Percentiles rank a stretch among this genome's conserved stretches.
phyloP scores from a whole-genome alignment of 768 basidiomycete species.

The Gymnopilus junonius region DNA sequence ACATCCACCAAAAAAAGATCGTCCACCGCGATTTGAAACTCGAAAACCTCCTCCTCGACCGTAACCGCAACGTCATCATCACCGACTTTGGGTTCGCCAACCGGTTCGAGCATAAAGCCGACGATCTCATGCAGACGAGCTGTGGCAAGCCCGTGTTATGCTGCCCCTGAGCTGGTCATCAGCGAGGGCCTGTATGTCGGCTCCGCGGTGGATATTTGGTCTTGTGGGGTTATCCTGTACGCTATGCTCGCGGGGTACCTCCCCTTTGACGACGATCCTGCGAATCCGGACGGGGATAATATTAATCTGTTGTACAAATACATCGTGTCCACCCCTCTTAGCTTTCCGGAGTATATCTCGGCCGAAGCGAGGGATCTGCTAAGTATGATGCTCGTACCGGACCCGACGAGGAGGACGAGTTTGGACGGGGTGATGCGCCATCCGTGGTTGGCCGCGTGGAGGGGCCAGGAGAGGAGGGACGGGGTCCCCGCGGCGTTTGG shows the following conservation, averaged over 20 bases:
- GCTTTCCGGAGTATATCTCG: conserved; percentile 92
- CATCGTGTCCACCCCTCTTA: background rate
- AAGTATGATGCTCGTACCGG: conserved; percentile 92
- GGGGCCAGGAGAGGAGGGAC: conserved; percentile 62
- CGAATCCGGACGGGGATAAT: conserved; percentile 98
- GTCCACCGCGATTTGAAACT: conserved; percentile 99
- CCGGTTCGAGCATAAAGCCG: conserved; percentile 88
- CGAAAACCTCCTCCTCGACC: conserved; percentile 96
- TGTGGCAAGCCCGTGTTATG: conserved; percentile 98
- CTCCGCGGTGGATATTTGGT: conserved; percentile 98
- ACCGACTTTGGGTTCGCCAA: conserved; percentile 99
- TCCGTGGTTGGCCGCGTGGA: background rate
- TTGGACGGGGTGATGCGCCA: conserved; percentile 40
- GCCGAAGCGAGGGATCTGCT: conserved; percentile 82
- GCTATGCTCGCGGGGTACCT: conserved; percentile 98
- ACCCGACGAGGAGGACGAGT: conserved; percentile 71
- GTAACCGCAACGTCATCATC: conserved; percentile 98
- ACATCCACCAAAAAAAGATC: conserved; percentile 98
- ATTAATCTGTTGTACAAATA: conserved; percentile 97
- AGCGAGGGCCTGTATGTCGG: conserved; percentile 97
- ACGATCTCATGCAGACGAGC: conserved; percentile 98
- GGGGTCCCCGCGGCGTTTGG: conserved; percentile 27
- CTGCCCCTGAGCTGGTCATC: conserved; percentile 97
- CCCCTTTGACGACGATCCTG: conserved; percentile 99
- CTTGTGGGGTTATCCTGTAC: conserved; percentile 93